Evolutionary conservation across 306 rosid genomes (phyloP).

Genomic region (Fagus crenata): DNA sequence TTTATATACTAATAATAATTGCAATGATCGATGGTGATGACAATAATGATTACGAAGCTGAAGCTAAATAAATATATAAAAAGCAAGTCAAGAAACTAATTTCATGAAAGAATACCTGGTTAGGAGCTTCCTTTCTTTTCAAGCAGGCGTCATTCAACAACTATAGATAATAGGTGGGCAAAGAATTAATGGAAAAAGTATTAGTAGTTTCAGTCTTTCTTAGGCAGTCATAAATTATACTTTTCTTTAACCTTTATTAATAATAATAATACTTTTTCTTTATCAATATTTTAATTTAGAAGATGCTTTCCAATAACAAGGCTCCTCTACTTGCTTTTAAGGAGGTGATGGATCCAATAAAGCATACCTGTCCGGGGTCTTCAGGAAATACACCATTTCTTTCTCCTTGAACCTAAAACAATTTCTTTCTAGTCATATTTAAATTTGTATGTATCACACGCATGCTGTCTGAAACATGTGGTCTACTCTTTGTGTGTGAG

Average conservation of each 20-base stretch:
- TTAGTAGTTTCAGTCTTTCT: conserved; percentile 21
- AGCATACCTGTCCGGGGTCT: conserved; percentile 51
- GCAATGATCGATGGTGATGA: conserved; percentile 34
- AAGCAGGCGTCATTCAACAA: conserved; percentile 39
- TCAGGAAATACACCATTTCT: conserved; percentile 37
- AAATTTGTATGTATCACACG: neutral
- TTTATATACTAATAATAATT: conserved; percentile 9
- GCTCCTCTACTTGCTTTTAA: conserved; percentile 31
- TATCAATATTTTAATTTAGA: neutral
- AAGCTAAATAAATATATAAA: conserved; percentile 13
- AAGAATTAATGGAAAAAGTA: conserved; percentile 6
- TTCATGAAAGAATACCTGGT: conserved; percentile 31
- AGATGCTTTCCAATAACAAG: conserved; percentile 32
- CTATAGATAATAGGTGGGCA: conserved; percentile 8
- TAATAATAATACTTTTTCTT: neutral
- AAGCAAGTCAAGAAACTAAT: neutral
- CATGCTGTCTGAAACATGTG: conserved; percentile 12
- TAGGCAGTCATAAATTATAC: conserved; percentile 16
- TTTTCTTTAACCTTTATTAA: neutral
- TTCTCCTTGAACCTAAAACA: conserved; percentile 32
- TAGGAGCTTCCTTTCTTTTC: conserved; percentile 38
- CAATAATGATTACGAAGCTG: conserved; percentile 15
- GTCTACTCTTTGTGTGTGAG: neutral
- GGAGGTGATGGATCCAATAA: conserved; percentile 53
- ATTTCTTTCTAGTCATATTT: conserved; percentile 30